A percentile compares a stretch with the other conserved stretches of the same genome.
These are phyloP conservation scores for Calonectria hongkongensis DNA, from an alignment of 2,329 filamentous ascomycete species.

Conservation along the genomic window DNA sequence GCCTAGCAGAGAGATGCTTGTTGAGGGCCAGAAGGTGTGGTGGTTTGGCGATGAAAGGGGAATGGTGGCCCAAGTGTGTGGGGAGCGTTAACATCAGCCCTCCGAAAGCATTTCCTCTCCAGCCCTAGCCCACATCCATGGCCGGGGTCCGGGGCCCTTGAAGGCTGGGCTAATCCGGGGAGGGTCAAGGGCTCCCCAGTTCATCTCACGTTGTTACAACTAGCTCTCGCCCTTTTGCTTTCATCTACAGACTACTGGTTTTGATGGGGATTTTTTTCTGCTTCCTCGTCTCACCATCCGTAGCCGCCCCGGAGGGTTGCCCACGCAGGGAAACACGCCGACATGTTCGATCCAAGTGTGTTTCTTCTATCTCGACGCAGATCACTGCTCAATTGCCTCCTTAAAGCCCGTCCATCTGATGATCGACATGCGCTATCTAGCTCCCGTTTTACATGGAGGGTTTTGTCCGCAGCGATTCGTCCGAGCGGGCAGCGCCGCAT, in stretches of 20 bases:
- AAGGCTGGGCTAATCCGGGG: slow-evolving; percentile 28
- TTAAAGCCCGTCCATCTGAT: not conserved
- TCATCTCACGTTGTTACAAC: slow-evolving; percentile 30
- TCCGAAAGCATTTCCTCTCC: slow-evolving; percentile 5
- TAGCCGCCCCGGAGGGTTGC: slow-evolving; percentile 13
- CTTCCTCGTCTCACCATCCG: slow-evolving; percentile 16
- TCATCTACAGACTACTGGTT: not conserved
- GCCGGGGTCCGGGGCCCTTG: slow-evolving; percentile 3
- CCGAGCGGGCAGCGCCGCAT: slow-evolving; percentile 13
- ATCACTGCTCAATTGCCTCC: slow-evolving; percentile 1
- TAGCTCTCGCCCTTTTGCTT: slow-evolving; percentile 1
- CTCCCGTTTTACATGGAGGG: not conserved
- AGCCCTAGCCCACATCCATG: slow-evolving; percentile 28
- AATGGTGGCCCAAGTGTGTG: slow-evolving; percentile 4
- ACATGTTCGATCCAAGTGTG: slow-evolving; percentile 2
- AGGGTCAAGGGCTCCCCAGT: slow-evolving; percentile 24
- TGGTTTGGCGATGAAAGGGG: slow-evolving; percentile 16
- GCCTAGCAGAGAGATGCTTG: not conserved
- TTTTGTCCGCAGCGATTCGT: slow-evolving; percentile 5
- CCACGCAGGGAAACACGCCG: slow-evolving; percentile 3
- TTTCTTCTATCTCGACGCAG: slow-evolving; percentile 8
- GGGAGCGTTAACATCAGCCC: slow-evolving; percentile 19
- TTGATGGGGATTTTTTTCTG: slow-evolving; percentile 4
- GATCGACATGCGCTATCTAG: not conserved
- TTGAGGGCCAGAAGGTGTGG: not conserved